Evolutionary conservation across 495 filamentous ascomycete genomes (phyloP), one percentile per base, ranked within the genome.

Genomic region (Penicillium bovifimosum): DNA sequence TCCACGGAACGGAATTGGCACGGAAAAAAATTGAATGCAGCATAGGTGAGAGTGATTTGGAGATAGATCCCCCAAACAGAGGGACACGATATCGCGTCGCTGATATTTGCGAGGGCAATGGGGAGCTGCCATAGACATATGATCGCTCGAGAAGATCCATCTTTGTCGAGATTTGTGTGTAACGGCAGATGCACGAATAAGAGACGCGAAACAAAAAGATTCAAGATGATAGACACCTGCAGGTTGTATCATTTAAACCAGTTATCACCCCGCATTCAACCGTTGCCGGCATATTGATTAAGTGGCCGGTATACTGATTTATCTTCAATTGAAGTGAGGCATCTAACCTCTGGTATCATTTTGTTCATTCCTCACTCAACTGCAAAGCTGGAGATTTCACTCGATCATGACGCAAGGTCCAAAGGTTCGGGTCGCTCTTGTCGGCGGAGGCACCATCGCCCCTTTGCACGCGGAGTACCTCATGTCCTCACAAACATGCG

Each of bases 1-100:
- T 68, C 75, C 80, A 83, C 39, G 70, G 64, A 17, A 80, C 66
- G 26, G 60, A 56, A 1, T 80, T 62, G 9, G 64, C 54, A 20
- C 64, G 47, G 68, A 80, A 85, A 24, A 84, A 71, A 13, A 78
- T 76, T 50, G 71, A 63, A 59, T 84, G 82, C 9, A 85, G 71
- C 24, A 81, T 66, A 4, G 83, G 83, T 26, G 80, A 80, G 55
- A 84, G 64, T 27, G 81, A 84, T 41, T 82, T 78, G 9, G 77
- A 61, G 47, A 79, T 77, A 10, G 65, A 69, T 43, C 69, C 60
- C 18, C 66, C 66, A 42, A 67, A 67, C 9, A 69, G 54, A 33
- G 34, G 53, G 14, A 40, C 24, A 35, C 46, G 43, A n/a, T 31
- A 38, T 14, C 6, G 35, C 2, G 35, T 38, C 6, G n/a, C 14